Evolutionary conservation across 2,329 filamentous ascomycete species (phyloP), one percentile per base, ranked within the genome.

Genomic region (Falciphora oryzae): DNA sequence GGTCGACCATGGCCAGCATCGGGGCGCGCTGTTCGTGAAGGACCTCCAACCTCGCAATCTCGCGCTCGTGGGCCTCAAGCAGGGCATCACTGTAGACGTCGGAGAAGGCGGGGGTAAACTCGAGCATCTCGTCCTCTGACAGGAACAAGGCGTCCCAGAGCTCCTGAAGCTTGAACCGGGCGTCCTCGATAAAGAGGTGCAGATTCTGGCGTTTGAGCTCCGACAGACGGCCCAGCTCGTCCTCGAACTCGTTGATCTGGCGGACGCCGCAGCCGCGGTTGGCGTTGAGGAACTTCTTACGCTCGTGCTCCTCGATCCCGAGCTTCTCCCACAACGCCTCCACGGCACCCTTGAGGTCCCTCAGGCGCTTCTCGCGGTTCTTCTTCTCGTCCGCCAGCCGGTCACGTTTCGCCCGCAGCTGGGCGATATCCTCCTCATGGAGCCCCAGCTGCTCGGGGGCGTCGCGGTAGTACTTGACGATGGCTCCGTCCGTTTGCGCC

Each of bases 71-170:
- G 0, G 95, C 93, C 69, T 96, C 93, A 0, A 99, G 85, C 13
- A 99, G 84, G 5, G 95, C 95, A 75, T 99, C 95, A 71, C 93
- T 97, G 78, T 96, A 97, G 27, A 97, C 94, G 73, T 98, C 95
- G 14, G 93, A 96, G 75, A 98, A 98, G 57, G 93, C 95, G 0
- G 96, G 95, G 0, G 93, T 95, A 71, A 99, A 99, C 70, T 97
- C 93, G 65, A 98, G 86, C 93, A 98, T 98, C 78, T 99, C 95
- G 72, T 99, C 95, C 74, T 99, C 95, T 0, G 92, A 97, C 73
- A 96, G 93, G 79, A 95, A 98, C 1, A 99, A 80, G 0, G 87
- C 83, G 73, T 99, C 95, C 95, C 96, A 99, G 0, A 99, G 85
- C 73, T 96, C 93, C 75, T 98, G 94, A 14, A 99, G 83, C 73